Evolutionary conservation across 2,329 filamentous ascomycete species (phyloP).

Genomic region (Aspergillus hortae): DNA sequence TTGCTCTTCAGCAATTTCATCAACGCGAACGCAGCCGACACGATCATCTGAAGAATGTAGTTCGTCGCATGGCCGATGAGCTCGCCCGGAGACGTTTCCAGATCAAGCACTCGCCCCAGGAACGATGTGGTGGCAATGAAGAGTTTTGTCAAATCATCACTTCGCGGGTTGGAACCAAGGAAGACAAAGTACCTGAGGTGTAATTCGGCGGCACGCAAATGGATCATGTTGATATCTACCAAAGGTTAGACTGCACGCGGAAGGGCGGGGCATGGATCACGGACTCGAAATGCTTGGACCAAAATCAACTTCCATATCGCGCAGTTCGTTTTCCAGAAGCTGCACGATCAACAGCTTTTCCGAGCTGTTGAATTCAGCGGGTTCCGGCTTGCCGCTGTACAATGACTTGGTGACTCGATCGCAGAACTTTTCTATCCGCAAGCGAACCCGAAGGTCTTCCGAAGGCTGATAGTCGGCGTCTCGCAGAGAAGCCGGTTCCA

Average conservation of each 20-base stretch:
- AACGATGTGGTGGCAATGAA: constrained; percentile 45
- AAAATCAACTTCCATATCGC: constrained; percentile 52
- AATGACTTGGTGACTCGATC: constrained; percentile 55
- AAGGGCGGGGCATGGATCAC: neutral
- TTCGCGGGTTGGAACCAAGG: constrained; percentile 41
- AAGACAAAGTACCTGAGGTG: constrained; percentile 47
- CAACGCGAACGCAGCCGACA: constrained; percentile 60
- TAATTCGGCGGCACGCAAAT: constrained; percentile 43
- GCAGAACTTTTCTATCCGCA: constrained; percentile 57
- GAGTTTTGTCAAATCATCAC: constrained; percentile 43
- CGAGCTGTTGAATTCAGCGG: constrained; percentile 45
- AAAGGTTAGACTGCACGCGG: constrained; percentile 5
- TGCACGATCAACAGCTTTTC: constrained; percentile 43
- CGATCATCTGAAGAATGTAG: constrained; percentile 64
- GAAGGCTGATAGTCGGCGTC: constrained; percentile 47
- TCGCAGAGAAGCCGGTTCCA: constrained; percentile 42
- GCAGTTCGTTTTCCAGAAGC: constrained; percentile 42
- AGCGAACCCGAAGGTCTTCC: constrained; percentile 47
- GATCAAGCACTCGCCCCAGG: constrained; percentile 42
- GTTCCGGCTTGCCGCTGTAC: constrained; percentile 55
- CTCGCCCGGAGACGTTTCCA: constrained; percentile 43
- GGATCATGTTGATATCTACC: constrained; percentile 43
- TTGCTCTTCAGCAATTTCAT: constrained; percentile 63
- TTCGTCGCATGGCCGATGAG: constrained; percentile 53
- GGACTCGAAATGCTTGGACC: constrained; percentile 34